Conservation (phyloP, 225 moss, liverwort and hornwort genomes). For the Thuidium tamariscinum region DNA sequence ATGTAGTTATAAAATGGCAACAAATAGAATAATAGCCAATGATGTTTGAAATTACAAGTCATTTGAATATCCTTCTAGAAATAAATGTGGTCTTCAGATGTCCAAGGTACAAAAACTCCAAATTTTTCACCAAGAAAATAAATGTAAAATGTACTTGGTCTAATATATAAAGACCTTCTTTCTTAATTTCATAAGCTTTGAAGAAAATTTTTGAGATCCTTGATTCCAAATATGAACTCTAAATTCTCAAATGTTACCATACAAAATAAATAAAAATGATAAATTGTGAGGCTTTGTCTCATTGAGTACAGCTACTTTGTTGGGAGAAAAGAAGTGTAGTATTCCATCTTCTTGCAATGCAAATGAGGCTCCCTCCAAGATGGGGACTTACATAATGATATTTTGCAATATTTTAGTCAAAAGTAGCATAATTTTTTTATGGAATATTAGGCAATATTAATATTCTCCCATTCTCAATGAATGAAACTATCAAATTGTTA, state of each 20-base stretch:
- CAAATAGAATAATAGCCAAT: fast-evolving
- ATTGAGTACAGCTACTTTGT: background rate
- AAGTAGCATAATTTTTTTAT: fast-evolving
- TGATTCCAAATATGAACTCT: background rate
- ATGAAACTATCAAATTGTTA: background rate
- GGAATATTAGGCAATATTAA: background rate
- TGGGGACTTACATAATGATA: fast-evolving
- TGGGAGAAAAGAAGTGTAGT: background rate
- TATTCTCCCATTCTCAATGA: fast-evolving
- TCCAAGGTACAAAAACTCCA: background rate
- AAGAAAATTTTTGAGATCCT: too few species aligned
- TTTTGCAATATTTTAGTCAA: fast-evolving
- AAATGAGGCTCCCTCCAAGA: fast-evolving
- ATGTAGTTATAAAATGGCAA: background rate
- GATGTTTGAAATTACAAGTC: background rate
- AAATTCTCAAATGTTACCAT: background rate
- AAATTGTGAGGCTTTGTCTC: fast-evolving
- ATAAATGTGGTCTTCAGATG: background rate
- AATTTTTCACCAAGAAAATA: background rate
- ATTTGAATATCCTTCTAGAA: fast-evolving
- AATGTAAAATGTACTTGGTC: background rate
- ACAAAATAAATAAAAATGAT: fast-evolving
- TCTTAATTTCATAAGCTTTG: fast-evolving
- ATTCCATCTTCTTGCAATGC: background rate
- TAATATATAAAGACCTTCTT: fast-evolving